phyloP scores from a whole-genome alignment of 1,139 yeast genomes.

The Pichia kudriavzevii region DNA sequence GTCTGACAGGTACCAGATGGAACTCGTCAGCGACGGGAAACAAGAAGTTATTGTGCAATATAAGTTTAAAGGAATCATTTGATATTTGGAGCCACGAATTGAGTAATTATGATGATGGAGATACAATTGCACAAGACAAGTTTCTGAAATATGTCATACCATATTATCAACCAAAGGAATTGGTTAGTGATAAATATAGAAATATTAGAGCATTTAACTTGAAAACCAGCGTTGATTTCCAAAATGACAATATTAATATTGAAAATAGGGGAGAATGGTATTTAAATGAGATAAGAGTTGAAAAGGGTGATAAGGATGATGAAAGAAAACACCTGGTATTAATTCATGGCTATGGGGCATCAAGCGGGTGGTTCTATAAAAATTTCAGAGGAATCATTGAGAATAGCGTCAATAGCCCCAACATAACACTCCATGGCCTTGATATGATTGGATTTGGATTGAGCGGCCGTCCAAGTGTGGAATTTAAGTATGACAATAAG shows the following conservation, averaged over 20 bases:
- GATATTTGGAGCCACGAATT: conserved; percentile 20
- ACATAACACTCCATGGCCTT: conserved; percentile 52
- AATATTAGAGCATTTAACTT: conserved; percentile 14
- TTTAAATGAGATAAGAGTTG: conserved; percentile 21
- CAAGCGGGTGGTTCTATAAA: conserved; percentile 76
- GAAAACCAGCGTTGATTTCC: conserved; percentile 11
- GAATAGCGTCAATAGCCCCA: conserved; percentile 18
- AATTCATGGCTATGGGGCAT: conserved; percentile 90
- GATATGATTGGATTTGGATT: conserved; percentile 85
- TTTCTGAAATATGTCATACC: conserved; percentile 23
- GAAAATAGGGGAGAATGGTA: conserved; percentile 12
- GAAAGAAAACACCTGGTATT: conserved; percentile 45
- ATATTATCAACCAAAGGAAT: conserved; percentile 19
- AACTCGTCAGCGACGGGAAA: background rate
- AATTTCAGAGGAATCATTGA: conserved; percentile 51
- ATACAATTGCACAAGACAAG: conserved; percentile 21
- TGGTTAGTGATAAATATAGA: conserved; percentile 4
- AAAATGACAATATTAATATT: conserved; percentile 2
- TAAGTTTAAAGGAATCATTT: conserved; percentile 11
- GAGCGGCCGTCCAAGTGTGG: conserved; percentile 54
- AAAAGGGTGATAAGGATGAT: conserved; percentile 16
- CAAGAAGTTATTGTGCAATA: background rate
- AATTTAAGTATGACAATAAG: conserved; percentile 22
- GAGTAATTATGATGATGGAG: conserved; percentile 16
- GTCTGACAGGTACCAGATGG: too few species aligned